Conservation (phyloP, 179 eudicot species). For the Silene noctiflora region DNA sequence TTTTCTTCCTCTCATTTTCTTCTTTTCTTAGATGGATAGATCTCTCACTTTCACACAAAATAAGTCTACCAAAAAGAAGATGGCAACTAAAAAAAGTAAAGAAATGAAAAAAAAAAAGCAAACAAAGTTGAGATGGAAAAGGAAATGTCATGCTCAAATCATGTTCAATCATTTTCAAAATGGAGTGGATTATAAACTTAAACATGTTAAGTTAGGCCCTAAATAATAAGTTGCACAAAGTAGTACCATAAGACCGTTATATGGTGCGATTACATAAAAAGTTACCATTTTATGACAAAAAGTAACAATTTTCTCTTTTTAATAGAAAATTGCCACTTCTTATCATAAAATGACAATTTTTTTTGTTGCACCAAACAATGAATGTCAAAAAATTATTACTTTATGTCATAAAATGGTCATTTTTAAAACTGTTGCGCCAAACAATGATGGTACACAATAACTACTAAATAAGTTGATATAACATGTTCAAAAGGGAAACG, state of each 20-base stretch:
- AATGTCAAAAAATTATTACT: too few relatives aligned
- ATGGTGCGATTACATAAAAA: too few relatives aligned
- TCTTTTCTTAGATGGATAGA: not conserved
- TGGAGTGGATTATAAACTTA: not conserved
- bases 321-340: too few relatives aligned
- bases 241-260: too few relatives aligned
- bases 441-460: too few relatives aligned
- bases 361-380: too few relatives aligned
- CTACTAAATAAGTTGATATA: not conserved
- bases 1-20: constrained; percentile 12
- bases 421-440: too few relatives aligned
- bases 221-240: too few relatives aligned
- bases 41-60: constrained; percentile 8
- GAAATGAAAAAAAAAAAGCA: not conserved
- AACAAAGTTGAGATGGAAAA: not conserved
- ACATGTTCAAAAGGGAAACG: not conserved
- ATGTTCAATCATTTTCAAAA: not conserved
- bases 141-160: constrained; percentile 1
- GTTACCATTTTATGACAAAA: too few relatives aligned
- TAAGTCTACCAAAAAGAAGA: constrained; percentile 11
- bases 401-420: too few relatives aligned
- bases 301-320: too few relatives aligned
- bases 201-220: not conserved
- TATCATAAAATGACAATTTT: too few relatives aligned
- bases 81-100: not conserved